A percentile compares a stretch with the other conserved stretches of the same genome.
Evolutionary conservation across 2,329 filamentous ascomycete species (phyloP).

Genomic region (Trichoderma harzianum): DNA sequence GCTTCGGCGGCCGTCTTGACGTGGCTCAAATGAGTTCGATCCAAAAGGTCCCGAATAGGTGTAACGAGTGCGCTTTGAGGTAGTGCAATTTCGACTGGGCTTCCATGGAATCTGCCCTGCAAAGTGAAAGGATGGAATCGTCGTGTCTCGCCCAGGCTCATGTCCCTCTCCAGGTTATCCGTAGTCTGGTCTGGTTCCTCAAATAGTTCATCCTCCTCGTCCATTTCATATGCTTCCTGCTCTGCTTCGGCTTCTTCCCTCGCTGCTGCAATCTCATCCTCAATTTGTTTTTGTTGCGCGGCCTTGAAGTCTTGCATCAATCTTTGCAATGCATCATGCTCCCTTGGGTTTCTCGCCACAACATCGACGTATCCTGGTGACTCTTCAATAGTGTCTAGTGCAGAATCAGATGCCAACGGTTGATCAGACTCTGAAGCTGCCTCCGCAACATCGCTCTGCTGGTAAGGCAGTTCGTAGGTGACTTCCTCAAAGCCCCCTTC

Average conservation of each 20-base stretch:
- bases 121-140: slow-evolving; percentile 72
- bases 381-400: slow-evolving; percentile 28
- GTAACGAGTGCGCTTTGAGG: slow-evolving; percentile 66
- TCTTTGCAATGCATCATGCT: slow-evolving; percentile 52
- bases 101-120: slow-evolving; percentile 70
- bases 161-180: slow-evolving; percentile 33
- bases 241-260: slow-evolving; percentile 25
- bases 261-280: slow-evolving; percentile 10
- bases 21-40: slow-evolving; percentile 68
- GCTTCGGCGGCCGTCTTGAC: slow-evolving; percentile 67
- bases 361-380: slow-evolving; percentile 42
- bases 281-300: slow-evolving; percentile 35
- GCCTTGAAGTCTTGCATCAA: slow-evolving; percentile 57
- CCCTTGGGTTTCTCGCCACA: slow-evolving; percentile 52
- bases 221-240: slow-evolving; percentile 22
- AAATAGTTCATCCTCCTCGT: slow-evolving; percentile 24
- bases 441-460: slow-evolving; percentile 7
- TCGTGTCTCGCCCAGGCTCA: slow-evolving; percentile 29
- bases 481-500: slow-evolving; percentile 62
- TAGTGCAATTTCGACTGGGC: slow-evolving; percentile 70
- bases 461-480: slow-evolving; percentile 38
- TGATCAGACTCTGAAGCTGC: not conserved
- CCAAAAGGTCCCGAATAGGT: slow-evolving; percentile 68
- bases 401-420: slow-evolving; percentile 19
- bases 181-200: slow-evolving; percentile 23